These are phyloP conservation scores for Persicaria tinctoria DNA, from an alignment of 148 eudicot species.

Conservation along the genomic window DNA sequence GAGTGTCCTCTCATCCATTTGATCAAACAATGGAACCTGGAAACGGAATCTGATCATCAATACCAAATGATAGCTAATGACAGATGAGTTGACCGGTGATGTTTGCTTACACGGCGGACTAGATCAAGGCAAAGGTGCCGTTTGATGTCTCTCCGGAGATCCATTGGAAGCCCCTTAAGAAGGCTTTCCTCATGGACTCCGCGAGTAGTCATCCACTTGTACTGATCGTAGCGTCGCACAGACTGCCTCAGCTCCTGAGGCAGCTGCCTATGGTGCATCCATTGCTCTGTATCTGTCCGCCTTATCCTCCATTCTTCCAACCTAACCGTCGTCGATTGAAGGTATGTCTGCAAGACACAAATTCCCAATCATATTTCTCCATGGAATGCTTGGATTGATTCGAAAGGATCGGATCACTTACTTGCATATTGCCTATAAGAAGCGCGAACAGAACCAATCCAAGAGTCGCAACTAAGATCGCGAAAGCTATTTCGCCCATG, in stretches of 20 bases:
- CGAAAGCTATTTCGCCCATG: constrained; percentile 57
- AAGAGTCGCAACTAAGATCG: constrained; percentile 51
- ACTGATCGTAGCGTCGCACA: constrained; percentile 66
- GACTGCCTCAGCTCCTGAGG: constrained; percentile 55
- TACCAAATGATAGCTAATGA: neutral
- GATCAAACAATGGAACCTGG: constrained; percentile 74
- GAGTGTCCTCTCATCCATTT: constrained; percentile 75
- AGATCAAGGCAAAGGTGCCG: constrained; percentile 83
- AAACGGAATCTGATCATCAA: neutral
- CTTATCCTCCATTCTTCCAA: constrained; percentile 86
- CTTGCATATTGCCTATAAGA: constrained; percentile 93
- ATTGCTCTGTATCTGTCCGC: constrained; percentile 74
- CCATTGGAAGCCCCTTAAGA: constrained; percentile 64
- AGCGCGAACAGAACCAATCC: constrained; percentile 80
- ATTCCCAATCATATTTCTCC: neutral
- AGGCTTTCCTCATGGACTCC: constrained; percentile 75
- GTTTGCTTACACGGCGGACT: constrained; percentile 55
- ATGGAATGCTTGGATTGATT: neutral
- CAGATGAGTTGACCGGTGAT: neutral
- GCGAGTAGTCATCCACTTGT: constrained; percentile 75
- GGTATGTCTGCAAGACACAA: constrained; percentile 45
- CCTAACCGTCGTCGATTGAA: constrained; percentile 64
- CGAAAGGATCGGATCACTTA: constrained; percentile 18
- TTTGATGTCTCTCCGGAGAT: constrained; percentile 75
- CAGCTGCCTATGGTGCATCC: constrained; percentile 90